A percentile compares a stretch with the other conserved stretches of the same genome.
phyloP scores from a whole-genome alignment of 1,284 basidiomycete genomes.

The Psilocybe mexicana region DNA sequence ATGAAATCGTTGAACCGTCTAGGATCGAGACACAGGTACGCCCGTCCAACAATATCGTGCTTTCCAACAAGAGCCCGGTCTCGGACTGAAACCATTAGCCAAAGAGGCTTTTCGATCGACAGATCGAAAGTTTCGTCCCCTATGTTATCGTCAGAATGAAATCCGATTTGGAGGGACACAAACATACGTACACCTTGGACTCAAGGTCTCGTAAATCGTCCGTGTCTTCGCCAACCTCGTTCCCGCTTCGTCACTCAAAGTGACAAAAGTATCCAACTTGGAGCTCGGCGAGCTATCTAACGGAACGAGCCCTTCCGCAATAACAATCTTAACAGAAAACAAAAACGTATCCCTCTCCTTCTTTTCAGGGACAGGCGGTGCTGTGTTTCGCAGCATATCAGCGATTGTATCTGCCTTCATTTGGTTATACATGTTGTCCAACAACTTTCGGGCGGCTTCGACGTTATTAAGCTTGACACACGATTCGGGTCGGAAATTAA shows the following conservation, averaged over 20 bases:
- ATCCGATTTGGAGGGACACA: constrained; percentile 1
- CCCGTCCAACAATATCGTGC: constrained; percentile 89
- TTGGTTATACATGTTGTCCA: constrained; percentile 93
- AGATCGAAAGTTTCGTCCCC: constrained; percentile 98
- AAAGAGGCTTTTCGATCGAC: constrained; percentile 85
- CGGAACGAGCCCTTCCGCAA: constrained; percentile 82
- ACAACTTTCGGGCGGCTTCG: constrained; percentile 84
- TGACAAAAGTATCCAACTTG: constrained; percentile 89
- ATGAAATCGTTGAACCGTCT: constrained; percentile 87
- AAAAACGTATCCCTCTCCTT: constrained; percentile 69
- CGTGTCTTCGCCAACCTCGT: constrained; percentile 92
- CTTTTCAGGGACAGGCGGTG: constrained; percentile 73
- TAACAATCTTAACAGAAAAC: constrained; percentile 92
- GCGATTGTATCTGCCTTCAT: constrained; percentile 91
- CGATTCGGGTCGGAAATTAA: constrained; percentile 91
- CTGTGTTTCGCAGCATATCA: constrained; percentile 57
- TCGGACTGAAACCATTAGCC: constrained; percentile 95
- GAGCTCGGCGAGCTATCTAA: constrained; percentile 71
- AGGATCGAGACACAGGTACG: constrained; percentile 92
- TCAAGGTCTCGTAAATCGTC: constrained; percentile 90
- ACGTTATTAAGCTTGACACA: constrained; percentile 99
- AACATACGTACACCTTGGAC: constrained; percentile 78
- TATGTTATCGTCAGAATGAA: constrained; percentile 30
- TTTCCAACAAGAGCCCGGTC: constrained; percentile 88
- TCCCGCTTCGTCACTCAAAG: constrained; percentile 91